phyloP scores from a whole-genome alignment of 306 rosid genomes.

The Elaeagnus macrophylla region DNA sequence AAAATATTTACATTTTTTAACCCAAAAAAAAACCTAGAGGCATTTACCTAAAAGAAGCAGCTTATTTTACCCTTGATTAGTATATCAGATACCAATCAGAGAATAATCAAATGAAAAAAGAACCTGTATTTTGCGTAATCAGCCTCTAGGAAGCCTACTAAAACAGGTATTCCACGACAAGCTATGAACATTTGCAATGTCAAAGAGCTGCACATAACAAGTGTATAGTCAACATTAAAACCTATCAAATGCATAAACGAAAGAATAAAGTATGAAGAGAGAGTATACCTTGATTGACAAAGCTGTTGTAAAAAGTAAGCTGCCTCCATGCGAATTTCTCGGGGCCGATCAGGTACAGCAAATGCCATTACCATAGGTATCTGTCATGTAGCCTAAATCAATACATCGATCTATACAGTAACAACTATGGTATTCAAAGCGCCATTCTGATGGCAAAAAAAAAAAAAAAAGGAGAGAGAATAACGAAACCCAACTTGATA shows the following conservation, averaged over 20 bases:
- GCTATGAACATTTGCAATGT: conserved; percentile 98
- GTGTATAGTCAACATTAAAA: conserved; percentile 14
- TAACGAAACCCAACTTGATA: too few relatives aligned
- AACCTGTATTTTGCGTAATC: conserved; percentile 98
- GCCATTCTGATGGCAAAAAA: not conserved
- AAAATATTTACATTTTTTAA: too few relatives aligned
- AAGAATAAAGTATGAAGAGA: conserved; percentile 6
- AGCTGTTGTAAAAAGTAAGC: conserved; percentile 90
- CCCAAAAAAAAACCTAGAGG: too few relatives aligned
- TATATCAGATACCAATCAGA: conserved; percentile 5
- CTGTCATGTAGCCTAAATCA: conserved; percentile 38
- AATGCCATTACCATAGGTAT: conserved; percentile 86
- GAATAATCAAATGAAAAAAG: conserved; percentile 9
- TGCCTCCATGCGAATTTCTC: conserved; percentile 99
- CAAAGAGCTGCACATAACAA: conserved; percentile 55
- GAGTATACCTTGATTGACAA: conserved; percentile 83
- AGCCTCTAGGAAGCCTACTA: conserved; percentile 96
- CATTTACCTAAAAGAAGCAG: too few relatives aligned
- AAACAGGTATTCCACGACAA: conserved; percentile 96
- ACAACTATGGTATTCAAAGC: not conserved
- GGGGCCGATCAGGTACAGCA: conserved; percentile 82
- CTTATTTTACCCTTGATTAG: too few relatives aligned
- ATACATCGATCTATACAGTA: conserved; percentile 18
- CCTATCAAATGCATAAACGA: conserved; percentile 6
- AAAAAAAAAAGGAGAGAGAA: not conserved